Conservation (phyloP, 805 yeast species). For the Ogataea allantospora region DNA sequence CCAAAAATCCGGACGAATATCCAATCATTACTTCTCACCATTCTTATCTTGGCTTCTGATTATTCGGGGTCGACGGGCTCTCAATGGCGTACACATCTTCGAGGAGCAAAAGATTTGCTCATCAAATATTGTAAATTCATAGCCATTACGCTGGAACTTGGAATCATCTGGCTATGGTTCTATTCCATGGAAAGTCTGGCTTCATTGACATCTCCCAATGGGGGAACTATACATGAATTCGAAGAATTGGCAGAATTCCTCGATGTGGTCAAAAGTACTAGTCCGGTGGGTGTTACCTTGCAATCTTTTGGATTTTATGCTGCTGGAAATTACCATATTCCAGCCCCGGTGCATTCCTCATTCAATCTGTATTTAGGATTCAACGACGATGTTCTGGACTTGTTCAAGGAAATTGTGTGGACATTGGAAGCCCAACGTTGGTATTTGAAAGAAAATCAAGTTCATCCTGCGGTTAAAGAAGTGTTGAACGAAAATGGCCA, state of each 20-base stretch:
- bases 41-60: conserved; percentile 62
- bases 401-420: conserved; percentile 32
- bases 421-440: conserved; percentile 28
- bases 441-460: not conserved
- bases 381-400: conserved; percentile 35
- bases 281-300: conserved; percentile 24
- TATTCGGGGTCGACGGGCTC: conserved; percentile 57
- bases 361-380: conserved; percentile 36
- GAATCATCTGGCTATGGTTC: conserved; percentile 52
- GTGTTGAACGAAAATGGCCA: conserved; percentile 25
- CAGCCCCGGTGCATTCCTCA: conserved; percentile 10
- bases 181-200: conserved; percentile 62
- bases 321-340: conserved; percentile 23
- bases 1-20: conserved; percentile 49
- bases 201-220: conserved; percentile 53
- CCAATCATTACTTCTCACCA: conserved; percentile 68
- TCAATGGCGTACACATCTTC: conserved; percentile 66
- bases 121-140: conserved; percentile 43
- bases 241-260: conserved; percentile 45
- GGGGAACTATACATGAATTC: conserved; percentile 56
- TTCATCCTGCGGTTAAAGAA: conserved; percentile 13
- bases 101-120: conserved; percentile 66
- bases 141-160: conserved; percentile 35
- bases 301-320: conserved; percentile 31
- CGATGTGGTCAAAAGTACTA: conserved; percentile 28